Evolutionary conservation across 805 yeast genomes (phyloP).

Genomic region (Candida ficus): DNA sequence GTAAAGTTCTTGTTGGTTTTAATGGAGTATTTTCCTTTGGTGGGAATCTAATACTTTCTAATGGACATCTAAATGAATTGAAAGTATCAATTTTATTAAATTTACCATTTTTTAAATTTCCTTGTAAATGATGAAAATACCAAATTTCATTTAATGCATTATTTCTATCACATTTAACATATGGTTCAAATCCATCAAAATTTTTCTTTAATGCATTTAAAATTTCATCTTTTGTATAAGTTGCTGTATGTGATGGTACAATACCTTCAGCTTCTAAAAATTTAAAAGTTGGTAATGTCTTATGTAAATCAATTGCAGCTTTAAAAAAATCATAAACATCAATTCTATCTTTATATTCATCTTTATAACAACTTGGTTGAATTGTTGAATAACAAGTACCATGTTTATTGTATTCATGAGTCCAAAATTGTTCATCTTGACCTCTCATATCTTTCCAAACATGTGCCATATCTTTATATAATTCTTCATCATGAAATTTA

Average conservation of each 20-base stretch:
- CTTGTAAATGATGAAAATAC: slow-evolving; percentile 76
- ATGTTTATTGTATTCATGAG: slow-evolving; percentile 90
- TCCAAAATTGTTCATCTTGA: slow-evolving; percentile 69
- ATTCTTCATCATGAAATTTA: slow-evolving; percentile 41
- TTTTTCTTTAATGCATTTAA: slow-evolving; percentile 44
- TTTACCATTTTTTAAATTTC: slow-evolving; percentile 62
- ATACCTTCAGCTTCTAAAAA: slow-evolving; percentile 68
- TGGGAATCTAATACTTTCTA: slow-evolving; percentile 57
- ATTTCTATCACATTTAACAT: slow-evolving; percentile 52
- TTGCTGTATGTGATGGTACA: slow-evolving; percentile 51
- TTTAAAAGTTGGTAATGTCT: slow-evolving; percentile 58
- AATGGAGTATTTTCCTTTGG: slow-evolving; percentile 31
- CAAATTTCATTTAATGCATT: slow-evolving; percentile 47
- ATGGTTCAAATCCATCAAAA: slow-evolving; percentile 49
- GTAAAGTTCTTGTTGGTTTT: slow-evolving; percentile 17
- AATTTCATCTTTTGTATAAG: slow-evolving; percentile 54
- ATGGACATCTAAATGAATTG: slow-evolving; percentile 60
- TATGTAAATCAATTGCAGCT: slow-evolving; percentile 52
- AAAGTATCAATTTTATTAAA: slow-evolving; percentile 61
- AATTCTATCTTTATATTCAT: slow-evolving; percentile 18
- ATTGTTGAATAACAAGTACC: slow-evolving; percentile 88
- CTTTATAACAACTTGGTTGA: slow-evolving; percentile 61
- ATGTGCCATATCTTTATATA: slow-evolving; percentile 50
- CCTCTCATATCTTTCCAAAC: slow-evolving; percentile 76
- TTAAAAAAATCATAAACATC: slow-evolving; percentile 67